Conservation (phyloP, 208 protist species). For the Trypanosoma lewisi region DNA sequence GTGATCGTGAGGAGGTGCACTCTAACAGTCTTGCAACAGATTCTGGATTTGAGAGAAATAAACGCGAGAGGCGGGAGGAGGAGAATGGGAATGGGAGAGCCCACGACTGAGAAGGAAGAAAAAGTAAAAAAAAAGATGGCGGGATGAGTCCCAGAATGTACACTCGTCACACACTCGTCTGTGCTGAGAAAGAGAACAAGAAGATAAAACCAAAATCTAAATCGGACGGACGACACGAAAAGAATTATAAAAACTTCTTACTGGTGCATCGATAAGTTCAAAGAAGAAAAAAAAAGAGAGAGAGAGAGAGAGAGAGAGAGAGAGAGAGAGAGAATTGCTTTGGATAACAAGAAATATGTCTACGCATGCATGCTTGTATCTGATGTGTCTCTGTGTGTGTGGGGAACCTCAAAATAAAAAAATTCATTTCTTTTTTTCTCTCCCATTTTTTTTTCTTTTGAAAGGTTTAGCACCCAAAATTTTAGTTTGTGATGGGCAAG, state of each 20-base stretch:
- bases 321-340: too few species aligned
- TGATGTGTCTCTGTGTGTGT: too few species aligned
- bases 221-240: too few species aligned
- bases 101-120: neutral
- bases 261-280: too few species aligned
- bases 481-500: conserved; percentile 72
- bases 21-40: conserved; percentile 28
- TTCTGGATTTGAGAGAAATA: conserved; percentile 28
- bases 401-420: too few species aligned
- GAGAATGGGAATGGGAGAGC: neutral
- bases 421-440: neutral
- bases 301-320: too few species aligned
- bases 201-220: too few species aligned
- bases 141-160: neutral
- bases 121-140: neutral
- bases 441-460: neutral
- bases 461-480: neutral
- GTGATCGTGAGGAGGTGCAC: conserved; percentile 8
- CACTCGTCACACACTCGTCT: too few species aligned
- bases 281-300: too few species aligned
- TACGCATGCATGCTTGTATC: neutral
- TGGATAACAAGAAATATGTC: too few species aligned
- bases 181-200: too few species aligned
- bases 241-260: too few species aligned
- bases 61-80: conserved; percentile 12